Evolutionary conservation across 345 rosid genomes (phyloP), one percentile per base, ranked within the genome.

Genomic region (Limnanthes douglasii): DNA sequence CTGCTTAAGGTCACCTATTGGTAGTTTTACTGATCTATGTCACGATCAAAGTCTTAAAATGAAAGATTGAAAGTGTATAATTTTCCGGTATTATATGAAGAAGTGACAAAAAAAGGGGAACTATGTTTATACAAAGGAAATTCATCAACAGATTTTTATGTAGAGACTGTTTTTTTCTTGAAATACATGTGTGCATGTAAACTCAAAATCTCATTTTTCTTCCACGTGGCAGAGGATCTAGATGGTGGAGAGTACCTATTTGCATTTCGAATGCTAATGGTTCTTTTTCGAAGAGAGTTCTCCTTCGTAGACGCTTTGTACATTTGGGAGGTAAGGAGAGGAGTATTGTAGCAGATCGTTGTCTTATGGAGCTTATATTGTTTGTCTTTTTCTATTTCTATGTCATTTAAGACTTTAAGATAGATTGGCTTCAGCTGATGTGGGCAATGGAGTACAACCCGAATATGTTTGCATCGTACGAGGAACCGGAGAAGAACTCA

Each of bases 371-470:
- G 45, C 6, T 24, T 27, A 5, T 6, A 6, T 23, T 52, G 21
- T 43, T 25, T 31, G 15, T 5, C 22, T 32, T 23, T 4, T 23
- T 37, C 7, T 15, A 11, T 36, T 48, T 16, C 37, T 31, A 12
- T 19, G 31, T 13, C 13, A 8, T 31, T 8, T 43, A 51, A 59
- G 53, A 59, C 43, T 15, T 19, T 56, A 27, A 46, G 37, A 50
- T 47, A 48, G 60, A 30, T 39, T 51, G 56, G 37, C 74, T 67
- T 48, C 83, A 84, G 86, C 65, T 90, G 59, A 84, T 84, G 73
- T 90, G 93, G 93, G 95, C 82, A 4, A 79, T 90, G 95, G 95
- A 90, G 65, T 90, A 90, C 57, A 80, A 80, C 56, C 98, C 98
- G 21, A 70, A 61, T 34, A 69, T 72, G 54, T 90, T 72, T 58